Percentiles rank a stretch among this genome's conserved stretches.
phyloP scores from a whole-genome alignment of 805 yeast species.

The Ogataea populi-albae region DNA sequence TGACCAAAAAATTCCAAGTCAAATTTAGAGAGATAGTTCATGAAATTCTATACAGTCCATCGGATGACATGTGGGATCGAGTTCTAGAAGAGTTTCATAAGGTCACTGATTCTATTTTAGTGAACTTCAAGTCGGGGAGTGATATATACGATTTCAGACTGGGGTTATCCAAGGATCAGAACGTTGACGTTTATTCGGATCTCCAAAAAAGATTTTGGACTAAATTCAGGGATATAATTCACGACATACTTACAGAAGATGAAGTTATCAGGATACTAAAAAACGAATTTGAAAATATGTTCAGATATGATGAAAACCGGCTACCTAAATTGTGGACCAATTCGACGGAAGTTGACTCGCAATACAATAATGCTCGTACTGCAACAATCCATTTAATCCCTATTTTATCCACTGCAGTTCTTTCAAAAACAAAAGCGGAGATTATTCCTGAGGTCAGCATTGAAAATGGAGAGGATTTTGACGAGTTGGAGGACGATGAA shows the following conservation, averaged over 20 bases:
- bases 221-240: slow-evolving; percentile 53
- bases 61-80: slow-evolving; percentile 58
- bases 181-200: slow-evolving; percentile 37
- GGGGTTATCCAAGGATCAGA: slow-evolving; percentile 50
- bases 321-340: slow-evolving; percentile 80
- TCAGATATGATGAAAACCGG: slow-evolving; percentile 80
- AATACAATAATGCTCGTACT: slow-evolving; percentile 58
- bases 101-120: slow-evolving; percentile 30
- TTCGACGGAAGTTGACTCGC: slow-evolving; percentile 65
- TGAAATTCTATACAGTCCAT: slow-evolving; percentile 48
- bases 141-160: slow-evolving; percentile 57
- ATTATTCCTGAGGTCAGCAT: slow-evolving; percentile 58
- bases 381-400: slow-evolving; percentile 59
- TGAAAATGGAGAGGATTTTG: slow-evolving; percentile 27
- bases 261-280: slow-evolving; percentile 62
- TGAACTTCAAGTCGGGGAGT: slow-evolving; percentile 28
- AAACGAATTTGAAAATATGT: slow-evolving; percentile 77
- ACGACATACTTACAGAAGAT: slow-evolving; percentile 64
- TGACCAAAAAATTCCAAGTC: slow-evolving; percentile 44
- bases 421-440: slow-evolving; percentile 47
- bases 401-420: slow-evolving; percentile 51
- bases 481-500: slow-evolving; percentile 40
- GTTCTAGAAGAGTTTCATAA: slow-evolving; percentile 44
- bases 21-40: slow-evolving; percentile 51
- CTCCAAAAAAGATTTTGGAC: slow-evolving; percentile 64